Conservation (phyloP, 495 filamentous ascomycete genomes). For the Aspergillus kassunensis region DNA sequence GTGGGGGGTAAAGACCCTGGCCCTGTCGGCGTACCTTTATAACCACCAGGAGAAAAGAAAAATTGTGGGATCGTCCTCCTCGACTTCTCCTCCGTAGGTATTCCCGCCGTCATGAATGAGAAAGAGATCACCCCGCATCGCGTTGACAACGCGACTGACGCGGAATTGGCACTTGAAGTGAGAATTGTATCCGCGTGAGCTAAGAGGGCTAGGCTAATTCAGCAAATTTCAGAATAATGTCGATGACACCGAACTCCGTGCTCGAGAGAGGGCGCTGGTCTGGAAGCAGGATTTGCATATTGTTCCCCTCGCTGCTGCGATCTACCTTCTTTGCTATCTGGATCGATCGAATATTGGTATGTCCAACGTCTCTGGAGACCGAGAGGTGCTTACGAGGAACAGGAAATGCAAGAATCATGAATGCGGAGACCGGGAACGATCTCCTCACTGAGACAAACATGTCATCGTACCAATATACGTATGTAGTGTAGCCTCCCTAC, state of each 20-base stretch:
- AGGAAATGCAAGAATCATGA: slow-evolving; percentile 63
- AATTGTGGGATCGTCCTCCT: neutral
- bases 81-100: neutral
- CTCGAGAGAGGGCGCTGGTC: slow-evolving; percentile 39
- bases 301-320: slow-evolving; percentile 52
- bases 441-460: slow-evolving; percentile 59
- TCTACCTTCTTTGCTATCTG: slow-evolving; percentile 63
- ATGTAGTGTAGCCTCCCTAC: slow-evolving; percentile 5
- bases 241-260: slow-evolving; percentile 11
- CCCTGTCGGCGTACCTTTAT: neutral
- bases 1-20: slow-evolving; percentile 3
- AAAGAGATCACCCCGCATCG: neutral
- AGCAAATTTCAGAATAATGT: neutral
- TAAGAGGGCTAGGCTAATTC: neutral
- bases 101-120: slow-evolving; percentile 11
- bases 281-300: slow-evolving; percentile 61
- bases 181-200: neutral
- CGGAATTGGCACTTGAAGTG: slow-evolving; percentile 12
- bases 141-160: slow-evolving; percentile 2
- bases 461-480: slow-evolving; percentile 56
- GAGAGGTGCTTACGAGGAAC: neutral
- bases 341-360: slow-evolving; percentile 65
- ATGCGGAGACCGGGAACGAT: slow-evolving; percentile 55
- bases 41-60: slow-evolving; percentile 2
- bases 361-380: neutral